A percentile compares a stretch with the other conserved stretches of the same genome.
These are phyloP conservation scores for Lactifluus volemus DNA, from an alignment of 768 basidiomycete species.

Conservation along the genomic window DNA sequence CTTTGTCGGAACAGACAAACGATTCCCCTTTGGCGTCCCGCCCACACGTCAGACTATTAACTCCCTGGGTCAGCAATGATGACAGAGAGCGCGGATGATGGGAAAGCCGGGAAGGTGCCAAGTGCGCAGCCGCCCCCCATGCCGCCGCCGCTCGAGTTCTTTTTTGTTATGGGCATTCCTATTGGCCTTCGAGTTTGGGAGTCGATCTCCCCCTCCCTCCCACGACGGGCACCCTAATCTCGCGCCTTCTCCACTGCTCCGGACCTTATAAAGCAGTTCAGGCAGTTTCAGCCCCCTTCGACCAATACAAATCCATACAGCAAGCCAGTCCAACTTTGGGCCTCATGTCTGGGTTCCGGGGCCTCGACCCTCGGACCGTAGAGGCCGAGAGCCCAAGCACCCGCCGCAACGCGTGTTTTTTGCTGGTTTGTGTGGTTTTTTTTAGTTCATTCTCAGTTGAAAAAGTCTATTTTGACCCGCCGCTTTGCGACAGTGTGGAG, in stretches of 20 bases:
- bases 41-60: background rate
- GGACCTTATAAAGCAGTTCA: slow-evolving; percentile 5
- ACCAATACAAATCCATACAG: background rate
- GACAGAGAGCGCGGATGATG: background rate
- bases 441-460: background rate
- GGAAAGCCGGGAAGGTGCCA: background rate
- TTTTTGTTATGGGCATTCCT: background rate
- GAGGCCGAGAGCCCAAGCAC: background rate
- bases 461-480: no score
- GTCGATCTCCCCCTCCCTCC: slow-evolving; percentile 10
- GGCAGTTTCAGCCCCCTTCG: background rate
- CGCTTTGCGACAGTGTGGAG: no score
- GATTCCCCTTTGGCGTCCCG: background rate
- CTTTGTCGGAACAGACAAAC: background rate
- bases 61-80: slow-evolving; percentile 1
- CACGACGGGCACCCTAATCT: slow-evolving; percentile 3
- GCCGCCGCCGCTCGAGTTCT: background rate
- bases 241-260: background rate
- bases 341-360: slow-evolving; percentile 8
- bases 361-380: slow-evolving; percentile 6
- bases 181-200: background rate
- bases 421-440: background rate
- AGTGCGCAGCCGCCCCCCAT: no score
- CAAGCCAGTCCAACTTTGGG: background rate
- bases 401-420: no score